A percentile compares a stretch with the other conserved stretches of the same genome.
Conservation (phyloP, 2,329 filamentous ascomycete genomes). For the Fusarium nygamai region DNA sequence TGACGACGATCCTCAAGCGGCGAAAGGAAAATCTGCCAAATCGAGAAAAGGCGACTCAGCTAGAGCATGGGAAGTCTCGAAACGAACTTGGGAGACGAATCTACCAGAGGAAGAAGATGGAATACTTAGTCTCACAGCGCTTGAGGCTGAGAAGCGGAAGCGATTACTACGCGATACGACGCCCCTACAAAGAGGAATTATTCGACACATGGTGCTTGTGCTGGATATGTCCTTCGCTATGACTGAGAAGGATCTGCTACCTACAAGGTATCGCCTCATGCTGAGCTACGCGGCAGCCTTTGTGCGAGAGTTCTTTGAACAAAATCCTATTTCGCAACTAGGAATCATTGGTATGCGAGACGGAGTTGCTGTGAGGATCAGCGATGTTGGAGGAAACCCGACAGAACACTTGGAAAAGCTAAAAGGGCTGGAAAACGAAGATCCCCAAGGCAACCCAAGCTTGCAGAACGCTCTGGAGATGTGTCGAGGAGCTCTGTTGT, state of each 20-base stretch:
- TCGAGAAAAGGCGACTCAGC: constrained; percentile 52
- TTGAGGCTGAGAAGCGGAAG: constrained; percentile 83
- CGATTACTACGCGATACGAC: constrained; percentile 93
- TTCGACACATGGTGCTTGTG: constrained; percentile 92
- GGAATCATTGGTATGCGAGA: constrained; percentile 94
- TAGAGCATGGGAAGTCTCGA: constrained; percentile 73
- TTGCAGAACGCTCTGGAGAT: constrained; percentile 97
- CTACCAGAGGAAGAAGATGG: constrained; percentile 78
- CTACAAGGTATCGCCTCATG: constrained; percentile 84
- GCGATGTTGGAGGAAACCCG: constrained; percentile 91
- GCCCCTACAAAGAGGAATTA: constrained; percentile 94
- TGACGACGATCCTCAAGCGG: constrained; percentile 48
- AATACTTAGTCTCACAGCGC: constrained; percentile 77
- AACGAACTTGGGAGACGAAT: constrained; percentile 76
- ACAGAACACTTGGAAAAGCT: constrained; percentile 86
- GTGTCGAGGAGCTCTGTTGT: constrained; percentile 91
- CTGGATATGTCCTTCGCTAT: constrained; percentile 94
- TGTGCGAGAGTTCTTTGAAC: constrained; percentile 94
- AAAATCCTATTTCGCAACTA: constrained; percentile 97
- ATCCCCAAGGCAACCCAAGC: constrained; percentile 80
- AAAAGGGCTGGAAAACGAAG: constrained; percentile 70
- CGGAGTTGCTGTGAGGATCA: constrained; percentile 85
- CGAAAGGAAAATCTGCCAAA: constrained; percentile 43
- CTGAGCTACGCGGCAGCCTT: constrained; percentile 88
- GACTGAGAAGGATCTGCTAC: constrained; percentile 92